Conservation (phyloP, 148 eudicot species). For the Amaranthus cruentus region DNA sequence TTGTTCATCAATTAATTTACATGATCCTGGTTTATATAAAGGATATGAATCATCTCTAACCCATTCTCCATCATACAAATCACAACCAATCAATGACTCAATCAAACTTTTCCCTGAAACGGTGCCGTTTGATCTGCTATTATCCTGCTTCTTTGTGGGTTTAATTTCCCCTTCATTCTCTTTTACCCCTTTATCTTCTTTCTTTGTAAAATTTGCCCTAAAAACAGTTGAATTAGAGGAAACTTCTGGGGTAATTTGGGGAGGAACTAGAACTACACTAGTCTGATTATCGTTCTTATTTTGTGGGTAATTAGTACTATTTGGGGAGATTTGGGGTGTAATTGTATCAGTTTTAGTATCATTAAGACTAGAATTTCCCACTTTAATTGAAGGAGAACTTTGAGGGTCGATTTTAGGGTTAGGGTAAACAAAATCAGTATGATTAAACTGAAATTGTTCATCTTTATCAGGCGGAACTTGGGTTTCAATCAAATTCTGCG, state of each 20-base stretch:
- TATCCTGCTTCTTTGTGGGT: constrained; percentile 30
- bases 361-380: no score
- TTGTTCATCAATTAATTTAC: constrained; percentile 64
- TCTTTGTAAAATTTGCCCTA: constrained; percentile 8
- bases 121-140: constrained; percentile 2
- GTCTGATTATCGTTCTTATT: constrained; percentile 4
- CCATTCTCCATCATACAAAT: constrained; percentile 71
- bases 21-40: constrained; percentile 66
- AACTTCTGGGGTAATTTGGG: constrained; percentile 10
- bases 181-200: constrained; percentile 21
- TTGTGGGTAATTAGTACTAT: not conserved
- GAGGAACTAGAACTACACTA: constrained; percentile 4
- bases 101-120: constrained; percentile 29
- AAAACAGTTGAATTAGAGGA: constrained; percentile 15
- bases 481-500: constrained; percentile 33
- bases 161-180: constrained; percentile 14
- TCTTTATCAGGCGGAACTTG: constrained; percentile 24
- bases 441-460: constrained; percentile 16
- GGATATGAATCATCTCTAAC: constrained; percentile 65
- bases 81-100: constrained; percentile 45
- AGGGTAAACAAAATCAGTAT: not conserved
- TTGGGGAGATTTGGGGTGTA: constrained; percentile 7
- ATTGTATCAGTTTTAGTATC: not conserved
- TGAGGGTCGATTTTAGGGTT: not conserved
- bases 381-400: not conserved